Evolutionary conservation across 2,329 filamentous ascomycete species (phyloP), one percentile per base, ranked within the genome.

Genomic region (Verticillium longisporum): DNA sequence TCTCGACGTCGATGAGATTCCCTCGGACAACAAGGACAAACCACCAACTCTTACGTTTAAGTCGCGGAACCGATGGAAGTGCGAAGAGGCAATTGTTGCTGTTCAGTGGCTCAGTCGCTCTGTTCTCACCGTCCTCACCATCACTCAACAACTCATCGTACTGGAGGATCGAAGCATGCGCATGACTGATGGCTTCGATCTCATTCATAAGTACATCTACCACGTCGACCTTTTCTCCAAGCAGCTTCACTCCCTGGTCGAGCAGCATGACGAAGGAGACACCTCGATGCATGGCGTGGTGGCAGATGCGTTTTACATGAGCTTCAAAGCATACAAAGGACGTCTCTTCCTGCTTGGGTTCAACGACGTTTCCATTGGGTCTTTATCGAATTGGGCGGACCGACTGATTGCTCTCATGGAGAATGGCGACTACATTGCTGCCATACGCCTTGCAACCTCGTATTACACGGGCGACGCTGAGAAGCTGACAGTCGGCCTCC

Each of bases 241-340:
- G 32, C 95, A 98, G 71, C 79, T 99, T 13, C 89, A 91, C 68
- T 83, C 80, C 18, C 83, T 98, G 6, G 91, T 99, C 26, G 95
- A 98, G 72, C 88, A 93, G 63, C 80, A 95, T 18, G 89, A 97
- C 65, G 92, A 96, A 66, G 87, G 93, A 61, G 92, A 97, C 68
- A 81, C 85, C 0, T 91, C 92, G 0, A 90, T 98, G 87, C 95
- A 98, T 74, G 94, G 94, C 2, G 93, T 98, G 9, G 91, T 98
- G 56, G 94, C 94, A 7, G 95, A 99, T 79, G 95, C 93, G 0
- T 99, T 97, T 68, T 94, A 94, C 71, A 98, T 98, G 92, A 97
- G 94, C 74, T 94, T 98, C 75, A 92, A 91, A 69, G 85, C 92
- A 3, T 99, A 98, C 77, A 99, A 98, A 74, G 93, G 95, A 5